Conservation (phyloP, 148 eudicot genomes). For the Oxyria digyna region DNA sequence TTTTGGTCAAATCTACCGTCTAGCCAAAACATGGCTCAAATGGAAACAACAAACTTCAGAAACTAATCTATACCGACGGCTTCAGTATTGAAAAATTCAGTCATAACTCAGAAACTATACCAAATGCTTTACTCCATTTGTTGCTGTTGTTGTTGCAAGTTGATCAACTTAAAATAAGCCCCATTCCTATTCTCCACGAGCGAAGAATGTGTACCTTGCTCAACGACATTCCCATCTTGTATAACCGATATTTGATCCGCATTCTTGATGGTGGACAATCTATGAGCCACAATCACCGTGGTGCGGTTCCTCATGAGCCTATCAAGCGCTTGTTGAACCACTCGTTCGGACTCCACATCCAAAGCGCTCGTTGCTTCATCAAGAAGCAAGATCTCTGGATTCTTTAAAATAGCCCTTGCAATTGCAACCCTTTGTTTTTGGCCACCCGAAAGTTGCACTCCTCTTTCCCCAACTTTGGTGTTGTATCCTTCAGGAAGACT, state of each 20-base stretch:
- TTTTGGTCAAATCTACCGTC: too few species aligned
- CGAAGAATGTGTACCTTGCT: slow-evolving; percentile 67
- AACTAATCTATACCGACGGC: neutral
- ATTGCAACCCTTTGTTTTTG: slow-evolving; percentile 96
- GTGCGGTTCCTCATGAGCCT: slow-evolving; percentile 81
- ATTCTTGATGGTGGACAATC: slow-evolving; percentile 74
- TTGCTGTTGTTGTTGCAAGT: slow-evolving; percentile 44
- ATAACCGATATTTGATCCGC: slow-evolving; percentile 82
- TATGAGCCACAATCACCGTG: slow-evolving; percentile 73
- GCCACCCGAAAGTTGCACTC: slow-evolving; percentile 84
- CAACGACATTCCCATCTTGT: slow-evolving; percentile 71
- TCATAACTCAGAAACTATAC: neutral
- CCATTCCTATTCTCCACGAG: slow-evolving; percentile 58
- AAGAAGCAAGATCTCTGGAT: slow-evolving; percentile 62
- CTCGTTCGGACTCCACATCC: slow-evolving; percentile 73
- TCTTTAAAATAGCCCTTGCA: slow-evolving; percentile 76
- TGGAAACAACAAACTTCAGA: neutral
- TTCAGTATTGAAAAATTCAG: neutral
- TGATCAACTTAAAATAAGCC: slow-evolving; percentile 58
- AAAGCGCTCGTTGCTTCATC: slow-evolving; percentile 96
- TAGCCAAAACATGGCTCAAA: neutral
- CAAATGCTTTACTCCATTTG: neutral
- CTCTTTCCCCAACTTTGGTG: slow-evolving; percentile 86
- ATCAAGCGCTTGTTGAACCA: slow-evolving; percentile 82
- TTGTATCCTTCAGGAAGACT: slow-evolving; percentile 87